Conservation (phyloP, 2,329 filamentous ascomycete species). For the Colletotrichum eleusines region DNA sequence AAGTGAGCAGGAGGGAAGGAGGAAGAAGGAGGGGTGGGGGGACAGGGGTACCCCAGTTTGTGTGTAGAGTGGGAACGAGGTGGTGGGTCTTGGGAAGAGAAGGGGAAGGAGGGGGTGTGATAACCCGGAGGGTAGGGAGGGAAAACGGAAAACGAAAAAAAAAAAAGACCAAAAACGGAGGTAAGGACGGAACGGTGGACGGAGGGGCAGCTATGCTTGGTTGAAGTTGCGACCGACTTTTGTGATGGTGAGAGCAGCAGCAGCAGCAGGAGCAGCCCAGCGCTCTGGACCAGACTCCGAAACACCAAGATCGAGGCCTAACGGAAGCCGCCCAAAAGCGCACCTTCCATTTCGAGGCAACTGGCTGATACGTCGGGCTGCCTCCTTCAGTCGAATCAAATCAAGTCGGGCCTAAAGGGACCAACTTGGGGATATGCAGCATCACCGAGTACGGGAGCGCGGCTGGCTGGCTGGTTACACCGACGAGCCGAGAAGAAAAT, state of each 20-base stretch:
- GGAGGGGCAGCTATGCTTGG: neutral
- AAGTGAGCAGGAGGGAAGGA: slow-evolving; percentile 8
- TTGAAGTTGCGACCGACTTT: slow-evolving; percentile 4
- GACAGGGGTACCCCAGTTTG: slow-evolving; percentile 15
- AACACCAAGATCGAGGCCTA: neutral
- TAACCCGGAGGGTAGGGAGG: neutral
- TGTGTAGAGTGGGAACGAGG: slow-evolving; percentile 17
- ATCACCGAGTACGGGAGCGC: neutral
- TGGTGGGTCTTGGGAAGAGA: neutral
- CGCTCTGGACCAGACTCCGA: neutral
- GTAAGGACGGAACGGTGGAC: neutral
- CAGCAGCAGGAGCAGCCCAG: no score
- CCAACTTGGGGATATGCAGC: neutral
- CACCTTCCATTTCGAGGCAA: neutral
- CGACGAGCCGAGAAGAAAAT: neutral
- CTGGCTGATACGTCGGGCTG: neutral
- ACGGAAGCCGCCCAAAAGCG: neutral
- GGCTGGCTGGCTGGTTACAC: no score
- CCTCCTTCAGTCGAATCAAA: neutral
- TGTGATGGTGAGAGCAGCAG: slow-evolving; percentile 15
- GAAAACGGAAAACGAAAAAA: neutral
- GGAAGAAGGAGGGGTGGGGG: neutral
- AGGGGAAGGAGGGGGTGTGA: neutral
- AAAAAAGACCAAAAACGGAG: slow-evolving; percentile 9
- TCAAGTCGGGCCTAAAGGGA: neutral